Conservation (phyloP, 139 green algal species). For the Astrephomene gubernaculifera region DNA sequence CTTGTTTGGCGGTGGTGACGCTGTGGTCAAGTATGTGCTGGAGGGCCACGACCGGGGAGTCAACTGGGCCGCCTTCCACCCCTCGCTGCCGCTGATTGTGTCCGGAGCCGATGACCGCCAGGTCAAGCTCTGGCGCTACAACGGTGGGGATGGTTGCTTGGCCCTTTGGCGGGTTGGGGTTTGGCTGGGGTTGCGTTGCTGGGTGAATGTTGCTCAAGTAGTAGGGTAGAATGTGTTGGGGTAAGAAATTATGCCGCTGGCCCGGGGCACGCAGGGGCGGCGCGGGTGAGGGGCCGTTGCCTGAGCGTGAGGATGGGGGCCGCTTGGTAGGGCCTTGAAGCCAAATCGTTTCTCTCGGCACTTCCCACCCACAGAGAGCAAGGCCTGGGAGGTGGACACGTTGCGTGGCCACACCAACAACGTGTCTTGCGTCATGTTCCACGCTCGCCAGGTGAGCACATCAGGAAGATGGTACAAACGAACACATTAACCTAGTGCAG, state of each 20-base stretch:
- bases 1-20: conserved; percentile 97
- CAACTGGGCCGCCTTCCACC: conserved; percentile 99
- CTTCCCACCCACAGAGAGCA: conserved; percentile 93
- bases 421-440: conserved; percentile 99
- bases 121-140: conserved; percentile 99
- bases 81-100: conserved; percentile 97
- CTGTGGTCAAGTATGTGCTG: conserved; percentile 99
- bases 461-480: background rate
- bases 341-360: too few species aligned
- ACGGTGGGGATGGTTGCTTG: too few species aligned
- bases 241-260: too few species aligned
- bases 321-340: too few species aligned
- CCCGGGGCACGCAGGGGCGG: too few species aligned
- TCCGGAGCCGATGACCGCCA: conserved; percentile 99
- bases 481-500: too few species aligned
- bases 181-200: too few species aligned
- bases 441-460: conserved; percentile 83
- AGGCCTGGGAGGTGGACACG: conserved; percentile 99
- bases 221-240: too few species aligned
- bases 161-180: too few species aligned
- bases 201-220: too few species aligned
- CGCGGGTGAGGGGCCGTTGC: too few species aligned
- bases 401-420: conserved; percentile 99
- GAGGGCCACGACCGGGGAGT: conserved; percentile 99
- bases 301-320: too few species aligned